Evolutionary conservation across 2,329 filamentous ascomycete genomes (phyloP), one percentile per base, ranked within the genome.

Genomic region (Cercospora janseana): DNA sequence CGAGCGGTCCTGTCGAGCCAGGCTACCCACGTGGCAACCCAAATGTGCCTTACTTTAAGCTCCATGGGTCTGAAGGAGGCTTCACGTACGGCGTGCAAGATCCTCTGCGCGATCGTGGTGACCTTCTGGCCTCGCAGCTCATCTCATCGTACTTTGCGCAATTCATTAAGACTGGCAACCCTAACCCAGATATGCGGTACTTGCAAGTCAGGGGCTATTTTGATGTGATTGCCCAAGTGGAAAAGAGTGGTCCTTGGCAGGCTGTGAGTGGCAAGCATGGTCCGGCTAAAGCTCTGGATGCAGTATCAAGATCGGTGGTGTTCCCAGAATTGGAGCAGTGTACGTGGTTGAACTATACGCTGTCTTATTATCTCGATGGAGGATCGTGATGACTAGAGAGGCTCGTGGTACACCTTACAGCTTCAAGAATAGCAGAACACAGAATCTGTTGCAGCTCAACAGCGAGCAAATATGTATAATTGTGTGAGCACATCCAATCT

Each of bases 301-400:
- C 75, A 52, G 67, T 79, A 52, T 73, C 75, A 63, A 57, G 65
- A 56, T 64, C 62, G 37, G 66, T 63, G 0, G 57, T 62, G 0
- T 81, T 79, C 53, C 66, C 71, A 21, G 79, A 82, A 64, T 58
- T 73, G 52, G 60, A 71, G 59, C 77, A 81, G 67, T 82, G 79
- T 55, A 68, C 69, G 9, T 70, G 67, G 34, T 56, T 79, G 46
- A 73, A 72, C 3, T 68, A 78, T 55, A 70, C 72, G 6, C 58
- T 78, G 43, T 63, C 66, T 34, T 75, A 75, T 46, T 77, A 74
- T 58, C 51, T 73, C 5, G 56, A 67, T 23, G 56, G 62, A 34
- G 60, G 58, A 4, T 46, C 42, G 18, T 46, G n/a, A n/a, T n/a
- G n/a, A n/a, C n/a, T n/a, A n/a, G n/a, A n/a, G n/a, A n/a, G n/a